Evolutionary conservation across 306 rosid species (phyloP), one percentile per base, ranked within the genome.

Genomic region (Cicer bijugum): DNA sequence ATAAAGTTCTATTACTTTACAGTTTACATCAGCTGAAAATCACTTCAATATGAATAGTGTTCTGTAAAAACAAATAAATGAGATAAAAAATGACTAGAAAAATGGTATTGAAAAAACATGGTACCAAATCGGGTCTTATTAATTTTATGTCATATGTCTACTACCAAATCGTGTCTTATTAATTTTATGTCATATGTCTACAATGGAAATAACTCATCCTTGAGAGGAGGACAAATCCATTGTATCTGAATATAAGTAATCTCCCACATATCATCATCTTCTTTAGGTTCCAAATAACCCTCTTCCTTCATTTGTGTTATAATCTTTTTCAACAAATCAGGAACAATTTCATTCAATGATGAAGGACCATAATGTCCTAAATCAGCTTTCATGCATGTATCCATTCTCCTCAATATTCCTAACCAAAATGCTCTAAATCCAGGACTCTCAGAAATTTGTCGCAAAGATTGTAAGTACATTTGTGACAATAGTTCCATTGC

Each of bases 391-490:
- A 91, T 82, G 14, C 93, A 91, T 2, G 97, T 88, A 77, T 90
- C 99, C 99, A 94, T 91, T 82, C 97, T 88, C 69, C 97, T 87
- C 83, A 94, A 78, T 44, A 94, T 81, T 7, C 99, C 96, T 12
- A 91, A 71, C 99, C 99, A 94, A 67, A 94, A 89, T 14, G 91
- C 82, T 76, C 90, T 60, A 47, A 89, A 91, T 7, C 83, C 91
- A 1, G 74, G 59, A 45, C 88, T 82, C 69, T 84, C 83, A 6
- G 95, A 71, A 65, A 94, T 82, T 62, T 65, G 92, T 44, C 15
- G 91, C 82, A 91, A n/a, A 55, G 79, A 89, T 65, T 82, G 84
- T 79, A 88, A 81, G 84, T 76, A 94, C 80, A 91, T 88, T 48
- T 89, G 90, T 8, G 95, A 69, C 50, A 94, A 72, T 3, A 88